Conservation (phyloP, 176 grass and related monocot species). For the Urochloa ruziziensis region DNA sequence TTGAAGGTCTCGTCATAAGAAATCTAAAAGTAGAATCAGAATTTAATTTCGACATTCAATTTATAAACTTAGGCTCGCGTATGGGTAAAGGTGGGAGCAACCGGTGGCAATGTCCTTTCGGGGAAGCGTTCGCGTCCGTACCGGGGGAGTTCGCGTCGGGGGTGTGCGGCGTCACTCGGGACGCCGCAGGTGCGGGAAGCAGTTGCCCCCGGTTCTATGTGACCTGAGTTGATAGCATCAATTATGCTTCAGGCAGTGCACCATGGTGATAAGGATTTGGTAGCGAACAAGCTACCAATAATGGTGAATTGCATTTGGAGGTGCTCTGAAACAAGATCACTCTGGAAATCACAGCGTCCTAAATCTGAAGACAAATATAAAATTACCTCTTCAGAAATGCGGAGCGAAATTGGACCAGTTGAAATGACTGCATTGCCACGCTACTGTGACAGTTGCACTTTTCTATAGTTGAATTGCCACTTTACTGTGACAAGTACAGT, state of each 20-base stretch:
- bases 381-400: not conserved
- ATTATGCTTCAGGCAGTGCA: not conserved
- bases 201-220: too few species aligned
- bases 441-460: not conserved
- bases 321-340: not conserved
- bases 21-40: too few species aligned
- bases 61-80: too few species aligned
- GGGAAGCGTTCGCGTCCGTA: too few species aligned
- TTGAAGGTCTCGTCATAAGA: too few species aligned
- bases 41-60: too few species aligned
- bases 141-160: too few species aligned
- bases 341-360: not conserved
- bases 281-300: not conserved
- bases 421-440: not conserved
- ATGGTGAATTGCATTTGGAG: not conserved
- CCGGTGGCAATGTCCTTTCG: too few species aligned
- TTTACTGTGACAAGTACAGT: not conserved
- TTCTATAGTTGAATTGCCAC: not conserved
- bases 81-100: too few species aligned
- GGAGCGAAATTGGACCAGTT: not conserved
- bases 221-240: slow-evolving; percentile 10
- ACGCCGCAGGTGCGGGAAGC: too few species aligned
- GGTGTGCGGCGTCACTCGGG: too few species aligned
- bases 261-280: not conserved
- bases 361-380: not conserved